Conservation (phyloP, 2,329 filamentous ascomycete genomes). For the Rutstroemia sydowiana region DNA sequence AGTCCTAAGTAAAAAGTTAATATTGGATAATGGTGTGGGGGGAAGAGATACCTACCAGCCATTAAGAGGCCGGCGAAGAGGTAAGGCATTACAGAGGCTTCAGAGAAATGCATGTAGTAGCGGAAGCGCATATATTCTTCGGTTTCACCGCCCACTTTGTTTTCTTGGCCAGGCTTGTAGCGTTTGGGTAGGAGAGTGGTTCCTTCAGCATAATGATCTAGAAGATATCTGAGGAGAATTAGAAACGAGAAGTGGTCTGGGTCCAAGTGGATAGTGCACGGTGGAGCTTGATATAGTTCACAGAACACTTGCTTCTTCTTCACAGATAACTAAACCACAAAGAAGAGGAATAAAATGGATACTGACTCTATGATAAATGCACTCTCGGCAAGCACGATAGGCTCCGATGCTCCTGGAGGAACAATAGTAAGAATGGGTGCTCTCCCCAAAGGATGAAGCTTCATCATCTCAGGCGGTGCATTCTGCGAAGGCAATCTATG, state of each 20-base stretch:
- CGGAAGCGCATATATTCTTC: slow-evolving; percentile 52
- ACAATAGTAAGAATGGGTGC: slow-evolving; percentile 68
- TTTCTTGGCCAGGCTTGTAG: slow-evolving; percentile 52
- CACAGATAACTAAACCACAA: background rate
- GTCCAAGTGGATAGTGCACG: background rate
- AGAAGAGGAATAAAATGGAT: background rate
- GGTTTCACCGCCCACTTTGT: slow-evolving; percentile 51
- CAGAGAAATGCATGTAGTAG: slow-evolving; percentile 75
- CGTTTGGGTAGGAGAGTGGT: slow-evolving; percentile 43
- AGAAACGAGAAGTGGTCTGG: background rate
- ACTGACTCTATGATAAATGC: slow-evolving; percentile 61
- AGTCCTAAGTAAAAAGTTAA: slow-evolving; percentile 37
- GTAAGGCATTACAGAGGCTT: slow-evolving; percentile 74
- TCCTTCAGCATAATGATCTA: slow-evolving; percentile 50
- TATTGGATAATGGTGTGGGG: background rate
- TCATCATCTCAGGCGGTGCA: slow-evolving; percentile 68
- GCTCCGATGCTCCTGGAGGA: slow-evolving; percentile 34
- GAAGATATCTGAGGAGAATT: slow-evolving; percentile 50
- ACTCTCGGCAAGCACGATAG: slow-evolving; percentile 70
- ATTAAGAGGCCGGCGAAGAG: slow-evolving; percentile 59
- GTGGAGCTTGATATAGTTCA: background rate
- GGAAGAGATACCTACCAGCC: slow-evolving; percentile 33
- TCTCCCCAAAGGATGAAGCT: slow-evolving; percentile 80
- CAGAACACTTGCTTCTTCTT: background rate
- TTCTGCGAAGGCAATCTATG: slow-evolving; percentile 55